Percentiles rank a stretch among this genome's conserved stretches.
These are phyloP conservation scores for Durotheca rogersii DNA, from an alignment of 495 filamentous ascomycete genomes.

Conservation along the genomic window DNA sequence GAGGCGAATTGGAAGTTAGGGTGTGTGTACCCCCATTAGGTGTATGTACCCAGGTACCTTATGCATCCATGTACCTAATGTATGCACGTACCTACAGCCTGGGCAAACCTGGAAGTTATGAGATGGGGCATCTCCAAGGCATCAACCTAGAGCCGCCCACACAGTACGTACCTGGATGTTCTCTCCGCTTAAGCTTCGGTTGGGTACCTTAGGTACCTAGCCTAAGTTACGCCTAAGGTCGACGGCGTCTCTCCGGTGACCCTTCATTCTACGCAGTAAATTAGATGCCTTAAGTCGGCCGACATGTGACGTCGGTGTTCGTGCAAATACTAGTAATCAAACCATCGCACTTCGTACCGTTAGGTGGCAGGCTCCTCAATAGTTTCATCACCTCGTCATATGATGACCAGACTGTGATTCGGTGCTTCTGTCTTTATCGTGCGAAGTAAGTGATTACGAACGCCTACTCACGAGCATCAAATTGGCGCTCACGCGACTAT, in stretches of 20 bases:
- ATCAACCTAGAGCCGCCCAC: slow-evolving; percentile 3
- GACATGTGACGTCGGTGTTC: slow-evolving; percentile 15
- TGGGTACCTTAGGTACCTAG: too few relatives aligned
- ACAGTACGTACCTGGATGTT: slow-evolving; percentile 14
- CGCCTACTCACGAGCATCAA: too few relatives aligned
- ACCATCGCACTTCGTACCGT: not conserved
- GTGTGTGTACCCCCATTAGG: too few relatives aligned
- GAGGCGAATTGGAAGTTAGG: too few relatives aligned
- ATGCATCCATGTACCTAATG: too few relatives aligned
- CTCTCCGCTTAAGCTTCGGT: slow-evolving; percentile 1
- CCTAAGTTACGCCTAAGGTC: too few relatives aligned
- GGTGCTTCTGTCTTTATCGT: too few relatives aligned
- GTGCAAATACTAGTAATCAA: slow-evolving; percentile 6
- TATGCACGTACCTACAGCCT: too few relatives aligned
- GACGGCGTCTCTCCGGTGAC: slow-evolving; percentile 6
- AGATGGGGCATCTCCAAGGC: slow-evolving; percentile 9
- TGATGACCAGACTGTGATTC: too few relatives aligned
- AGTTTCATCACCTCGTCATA: too few relatives aligned
- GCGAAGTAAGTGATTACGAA: too few relatives aligned
- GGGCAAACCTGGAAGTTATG: slow-evolving; percentile 2
- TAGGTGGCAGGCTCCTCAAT: not conserved
- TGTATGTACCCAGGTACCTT: too few relatives aligned
- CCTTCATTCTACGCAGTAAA: slow-evolving; percentile 6
- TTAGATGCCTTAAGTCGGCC: slow-evolving; percentile 10
- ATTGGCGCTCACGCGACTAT: not conserved